Conservation (phyloP, 345 rosid species). For the Geranium brycei region DNA sequence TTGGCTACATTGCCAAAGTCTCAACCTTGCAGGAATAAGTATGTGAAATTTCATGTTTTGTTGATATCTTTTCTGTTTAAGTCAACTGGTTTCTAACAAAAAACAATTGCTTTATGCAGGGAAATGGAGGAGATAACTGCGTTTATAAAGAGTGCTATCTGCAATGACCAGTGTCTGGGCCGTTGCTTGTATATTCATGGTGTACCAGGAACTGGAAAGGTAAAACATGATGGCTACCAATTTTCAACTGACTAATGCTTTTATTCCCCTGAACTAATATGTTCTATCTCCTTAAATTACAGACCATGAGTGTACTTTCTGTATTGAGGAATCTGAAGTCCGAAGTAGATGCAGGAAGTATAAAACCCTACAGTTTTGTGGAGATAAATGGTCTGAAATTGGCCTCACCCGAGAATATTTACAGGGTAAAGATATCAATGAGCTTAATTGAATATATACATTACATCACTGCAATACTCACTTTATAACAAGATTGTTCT, state of each 20-base stretch:
- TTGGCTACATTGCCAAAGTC: slow-evolving; percentile 76
- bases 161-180: slow-evolving; percentile 79
- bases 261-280: slow-evolving; percentile 9
- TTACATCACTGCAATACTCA: not conserved
- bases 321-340: slow-evolving; percentile 73
- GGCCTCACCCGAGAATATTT: slow-evolving; percentile 86
- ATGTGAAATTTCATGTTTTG: slow-evolving; percentile 9
- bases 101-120: slow-evolving; percentile 16
- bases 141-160: slow-evolving; percentile 75
- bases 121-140: slow-evolving; percentile 83
- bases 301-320: slow-evolving; percentile 78
- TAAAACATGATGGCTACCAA: slow-evolving; percentile 7
- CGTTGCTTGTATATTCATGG: slow-evolving; percentile 90
- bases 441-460: no score
- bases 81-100: not conserved
- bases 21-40: slow-evolving; percentile 79
- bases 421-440: slow-evolving; percentile 29
- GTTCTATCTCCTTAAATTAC: slow-evolving; percentile 15
- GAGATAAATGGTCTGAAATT: slow-evolving; percentile 90
- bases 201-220: slow-evolving; percentile 99
- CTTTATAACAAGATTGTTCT: slow-evolving; percentile 2
- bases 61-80: not conserved
- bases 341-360: slow-evolving; percentile 68
- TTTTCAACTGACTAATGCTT: not conserved
- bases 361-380: slow-evolving; percentile 73